These are phyloP conservation scores for Pezicula neosporulosa DNA, from an alignment of 2,329 filamentous ascomycete species.

Conservation along the genomic window DNA sequence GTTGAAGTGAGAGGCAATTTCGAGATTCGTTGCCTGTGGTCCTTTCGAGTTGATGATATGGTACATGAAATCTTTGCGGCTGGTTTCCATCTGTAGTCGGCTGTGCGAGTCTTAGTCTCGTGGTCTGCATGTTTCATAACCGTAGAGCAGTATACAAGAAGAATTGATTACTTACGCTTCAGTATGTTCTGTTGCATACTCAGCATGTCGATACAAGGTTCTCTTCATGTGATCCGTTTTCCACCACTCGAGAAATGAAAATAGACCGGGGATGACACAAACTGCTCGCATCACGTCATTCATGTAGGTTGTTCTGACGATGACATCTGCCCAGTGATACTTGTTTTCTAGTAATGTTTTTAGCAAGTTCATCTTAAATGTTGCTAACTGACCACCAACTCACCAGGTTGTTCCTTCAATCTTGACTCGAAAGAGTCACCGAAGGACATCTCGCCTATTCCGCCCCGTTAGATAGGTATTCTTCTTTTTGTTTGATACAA, in stretches of 20 bases:
- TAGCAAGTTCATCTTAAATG: neutral
- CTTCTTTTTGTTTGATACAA: neutral
- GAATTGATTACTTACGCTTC: conserved; percentile 8
- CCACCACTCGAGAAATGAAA: conserved; percentile 10
- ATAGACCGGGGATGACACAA: conserved; percentile 12
- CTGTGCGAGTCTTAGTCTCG: neutral
- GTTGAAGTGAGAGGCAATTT: conserved; percentile 17
- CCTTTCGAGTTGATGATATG: conserved; percentile 15
- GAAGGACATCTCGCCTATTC: conserved; percentile 15
- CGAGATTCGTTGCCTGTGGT: conserved; percentile 10
- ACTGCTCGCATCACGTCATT: conserved; percentile 19
- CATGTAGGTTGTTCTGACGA: conserved; percentile 17
- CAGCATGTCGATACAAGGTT: conserved; percentile 13
- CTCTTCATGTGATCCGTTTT: conserved; percentile 12
- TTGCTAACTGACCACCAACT: neutral
- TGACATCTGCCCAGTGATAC: conserved; percentile 18
- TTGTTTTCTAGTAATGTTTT: conserved; percentile 8
- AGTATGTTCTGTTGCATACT: conserved; percentile 15
- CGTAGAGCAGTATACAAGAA: neutral
- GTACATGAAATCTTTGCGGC: conserved; percentile 15
- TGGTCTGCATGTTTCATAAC: neutral
- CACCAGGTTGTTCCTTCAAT: conserved; percentile 11
- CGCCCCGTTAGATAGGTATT: neutral
- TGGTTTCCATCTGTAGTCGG: conserved; percentile 7
- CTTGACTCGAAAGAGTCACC: conserved; percentile 14